A percentile compares a stretch with the other conserved stretches of the same genome.
phyloP scores from a whole-genome alignment of 2,329 filamentous ascomycete species.

The Akanthomyces dipterigenus region DNA sequence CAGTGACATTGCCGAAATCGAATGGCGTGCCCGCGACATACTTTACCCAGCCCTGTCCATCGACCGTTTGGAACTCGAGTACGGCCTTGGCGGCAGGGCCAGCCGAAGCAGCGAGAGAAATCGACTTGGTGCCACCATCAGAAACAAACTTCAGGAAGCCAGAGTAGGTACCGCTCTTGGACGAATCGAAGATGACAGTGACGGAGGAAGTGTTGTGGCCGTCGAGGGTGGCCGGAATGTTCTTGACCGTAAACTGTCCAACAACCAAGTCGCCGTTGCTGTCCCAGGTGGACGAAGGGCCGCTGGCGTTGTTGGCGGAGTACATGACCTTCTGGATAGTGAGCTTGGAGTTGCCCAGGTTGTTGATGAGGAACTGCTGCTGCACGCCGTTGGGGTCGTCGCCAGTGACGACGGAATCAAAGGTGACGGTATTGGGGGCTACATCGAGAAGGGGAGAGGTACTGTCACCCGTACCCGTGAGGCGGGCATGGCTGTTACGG shows the following conservation, averaged over 20 bases:
- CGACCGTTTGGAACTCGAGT: conserved; percentile 47
- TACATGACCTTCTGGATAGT: conserved; percentile 38
- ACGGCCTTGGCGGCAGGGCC: conserved; percentile 42
- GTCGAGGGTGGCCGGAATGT: conserved; percentile 38
- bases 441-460: conserved; percentile 37
- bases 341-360: conserved; percentile 41
- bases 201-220: conserved; percentile 34
- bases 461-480: conserved; percentile 45
- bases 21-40: conserved; percentile 39
- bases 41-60: conserved; percentile 43
- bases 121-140: conserved; percentile 40
- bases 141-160: conserved; percentile 42
- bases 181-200: conserved; percentile 40
- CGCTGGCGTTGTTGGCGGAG: conserved; percentile 35
- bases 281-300: conserved; percentile 36
- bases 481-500: conserved; percentile 35
- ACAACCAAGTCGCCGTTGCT: conserved; percentile 30
- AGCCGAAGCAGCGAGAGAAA: conserved; percentile 43
- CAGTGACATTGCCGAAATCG: conserved; percentile 48
- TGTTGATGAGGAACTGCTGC: conserved; percentile 41
- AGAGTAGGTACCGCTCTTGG: conserved; percentile 38
- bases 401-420: conserved; percentile 42
- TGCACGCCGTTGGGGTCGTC: conserved; percentile 28
- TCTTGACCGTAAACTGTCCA: conserved; percentile 42
- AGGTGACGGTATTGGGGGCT: conserved; percentile 41